A percentile compares a stretch with the other conserved stretches of the same genome.
These are phyloP conservation scores for Colletotrichum sp. DNA, from an alignment of 2,329 filamentous ascomycete genomes.

Conservation along the genomic window DNA sequence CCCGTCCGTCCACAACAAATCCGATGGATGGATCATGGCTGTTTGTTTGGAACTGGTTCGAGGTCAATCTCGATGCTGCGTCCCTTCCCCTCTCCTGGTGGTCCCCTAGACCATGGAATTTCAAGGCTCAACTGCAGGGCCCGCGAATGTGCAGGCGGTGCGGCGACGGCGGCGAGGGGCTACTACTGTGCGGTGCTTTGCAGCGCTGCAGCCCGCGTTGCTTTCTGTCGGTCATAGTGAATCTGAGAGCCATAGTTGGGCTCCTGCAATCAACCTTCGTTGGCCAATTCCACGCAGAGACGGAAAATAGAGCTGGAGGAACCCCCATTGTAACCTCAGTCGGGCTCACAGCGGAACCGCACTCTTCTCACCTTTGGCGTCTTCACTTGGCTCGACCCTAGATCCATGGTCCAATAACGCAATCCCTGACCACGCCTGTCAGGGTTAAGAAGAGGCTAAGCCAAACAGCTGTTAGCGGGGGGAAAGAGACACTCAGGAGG, in stretches of 20 bases:
- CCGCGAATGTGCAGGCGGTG: neutral
- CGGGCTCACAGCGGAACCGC: neutral
- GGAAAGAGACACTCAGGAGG: neutral
- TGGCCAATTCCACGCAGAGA: neutral
- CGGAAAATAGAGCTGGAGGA: neutral
- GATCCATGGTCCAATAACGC: conserved; percentile 8
- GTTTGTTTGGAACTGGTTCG: neutral
- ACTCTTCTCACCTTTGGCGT: neutral
- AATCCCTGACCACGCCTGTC: conserved; percentile 12
- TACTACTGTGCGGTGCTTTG: neutral
- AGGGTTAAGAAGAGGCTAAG: neutral
- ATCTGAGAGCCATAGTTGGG: neutral
- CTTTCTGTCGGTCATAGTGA: neutral
- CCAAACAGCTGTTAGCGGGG: neutral
- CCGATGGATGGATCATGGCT: neutral
- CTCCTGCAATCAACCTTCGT: neutral
- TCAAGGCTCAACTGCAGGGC: conserved; percentile 2
- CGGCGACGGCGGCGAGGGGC: neutral
- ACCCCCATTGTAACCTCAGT: neutral
- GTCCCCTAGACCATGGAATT: neutral
- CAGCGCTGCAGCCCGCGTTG: neutral
- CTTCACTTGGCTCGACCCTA: neutral
- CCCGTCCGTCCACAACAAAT: neutral
- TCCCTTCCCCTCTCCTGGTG: neutral
- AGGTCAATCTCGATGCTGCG: neutral